Evolutionary conservation across 108 stramenopile genomes (phyloP).

Genomic region (Skeletonema potamos): DNA sequence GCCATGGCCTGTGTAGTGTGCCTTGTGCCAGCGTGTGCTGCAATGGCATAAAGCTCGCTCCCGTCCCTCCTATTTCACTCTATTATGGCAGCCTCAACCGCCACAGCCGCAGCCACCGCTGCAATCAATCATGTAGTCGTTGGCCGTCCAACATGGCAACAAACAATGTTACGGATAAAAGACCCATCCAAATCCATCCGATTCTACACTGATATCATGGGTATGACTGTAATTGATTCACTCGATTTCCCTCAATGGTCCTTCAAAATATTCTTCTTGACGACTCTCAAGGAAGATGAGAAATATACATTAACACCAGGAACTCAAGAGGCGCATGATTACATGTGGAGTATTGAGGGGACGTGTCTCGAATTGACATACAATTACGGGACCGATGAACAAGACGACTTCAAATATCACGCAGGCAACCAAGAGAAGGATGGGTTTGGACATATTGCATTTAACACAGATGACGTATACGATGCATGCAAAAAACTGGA

Average conservation of each 20-base stretch:
- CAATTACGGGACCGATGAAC: conserved; percentile 91
- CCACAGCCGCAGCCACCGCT: background rate
- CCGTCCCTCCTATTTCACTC: too few species aligned
- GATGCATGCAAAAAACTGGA: conserved; percentile 80
- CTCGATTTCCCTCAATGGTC: conserved; percentile 79
- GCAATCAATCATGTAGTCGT: conserved; percentile 31
- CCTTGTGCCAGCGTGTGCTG: too few species aligned
- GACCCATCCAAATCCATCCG: conserved; percentile 70
- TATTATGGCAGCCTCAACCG: background rate
- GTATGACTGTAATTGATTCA: conserved; percentile 82
- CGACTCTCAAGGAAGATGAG: conserved; percentile 61
- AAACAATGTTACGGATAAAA: conserved; percentile 85
- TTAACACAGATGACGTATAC: conserved; percentile 94
- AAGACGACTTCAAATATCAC: conserved; percentile 75
- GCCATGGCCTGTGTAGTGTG: too few species aligned
- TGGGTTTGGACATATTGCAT: conserved; percentile 98
- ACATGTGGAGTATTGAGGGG: conserved; percentile 83
- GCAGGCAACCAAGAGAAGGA: conserved; percentile 95
- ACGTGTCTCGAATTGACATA: conserved; percentile 85
- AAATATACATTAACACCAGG: conserved; percentile 64
- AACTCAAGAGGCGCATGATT: conserved; percentile 81
- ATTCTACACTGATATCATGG: conserved; percentile 73
- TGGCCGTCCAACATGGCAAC: conserved; percentile 90
- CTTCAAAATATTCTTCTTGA: conserved; percentile 79
- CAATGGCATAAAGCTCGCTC: too few species aligned